Conservation (phyloP, 169 alveolate genomes). For the Plasmodium yoelii region DNA sequence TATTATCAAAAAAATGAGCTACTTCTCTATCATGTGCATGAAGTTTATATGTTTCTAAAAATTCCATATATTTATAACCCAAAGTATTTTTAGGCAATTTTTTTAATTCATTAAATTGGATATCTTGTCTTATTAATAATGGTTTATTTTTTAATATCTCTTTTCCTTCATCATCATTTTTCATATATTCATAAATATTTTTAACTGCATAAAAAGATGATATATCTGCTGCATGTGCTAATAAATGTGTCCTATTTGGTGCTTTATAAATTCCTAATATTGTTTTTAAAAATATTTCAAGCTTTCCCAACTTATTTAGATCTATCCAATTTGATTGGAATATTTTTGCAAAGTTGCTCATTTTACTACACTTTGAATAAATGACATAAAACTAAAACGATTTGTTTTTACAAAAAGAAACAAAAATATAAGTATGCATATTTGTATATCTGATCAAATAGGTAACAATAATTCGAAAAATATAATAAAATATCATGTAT, state of each 20-base stretch:
- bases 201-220: conserved; percentile 59
- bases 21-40: conserved; percentile 78
- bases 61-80: conserved; percentile 77
- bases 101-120: conserved; percentile 70
- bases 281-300: conserved; percentile 65
- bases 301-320: conserved; percentile 28
- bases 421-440: too few relatives aligned
- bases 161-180: conserved; percentile 72
- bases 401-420: too few relatives aligned
- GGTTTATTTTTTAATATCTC: conserved; percentile 61
- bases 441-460: too few relatives aligned
- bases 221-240: conserved; percentile 77
- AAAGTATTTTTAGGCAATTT: conserved; percentile 76
- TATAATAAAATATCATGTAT: too few relatives aligned
- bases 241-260: conserved; percentile 67
- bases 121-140: conserved; percentile 61
- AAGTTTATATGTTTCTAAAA: conserved; percentile 73
- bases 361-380: conserved; percentile 4
- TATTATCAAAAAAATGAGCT: conserved; percentile 72
- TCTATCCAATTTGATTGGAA: conserved; percentile 68
- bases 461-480: too few relatives aligned
- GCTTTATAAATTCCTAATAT: conserved; percentile 52
- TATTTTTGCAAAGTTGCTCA: conserved; percentile 58
- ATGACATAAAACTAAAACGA: too few relatives aligned
- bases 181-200: conserved; percentile 56